phyloP scores from a whole-genome alignment of 345 rosid genomes.

The Pseudoturritis turrita region DNA sequence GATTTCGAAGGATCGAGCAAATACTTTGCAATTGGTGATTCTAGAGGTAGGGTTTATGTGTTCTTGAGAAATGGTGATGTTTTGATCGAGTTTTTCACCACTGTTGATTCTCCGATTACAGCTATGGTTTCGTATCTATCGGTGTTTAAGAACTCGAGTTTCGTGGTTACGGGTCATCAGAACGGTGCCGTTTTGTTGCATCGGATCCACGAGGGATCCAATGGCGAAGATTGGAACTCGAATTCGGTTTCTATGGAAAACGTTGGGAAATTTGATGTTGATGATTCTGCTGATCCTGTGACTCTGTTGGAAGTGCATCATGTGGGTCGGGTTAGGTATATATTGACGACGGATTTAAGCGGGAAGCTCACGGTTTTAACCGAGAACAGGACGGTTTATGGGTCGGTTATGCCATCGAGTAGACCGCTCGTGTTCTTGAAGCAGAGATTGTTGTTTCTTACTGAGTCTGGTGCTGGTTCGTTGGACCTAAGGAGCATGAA shows the following conservation, averaged over 20 bases:
- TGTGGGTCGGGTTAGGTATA: constrained; percentile 71
- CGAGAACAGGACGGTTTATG: constrained; percentile 62
- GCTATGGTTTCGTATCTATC: constrained; percentile 78
- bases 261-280: constrained; percentile 41
- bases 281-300: constrained; percentile 40
- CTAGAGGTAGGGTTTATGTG: constrained; percentile 67
- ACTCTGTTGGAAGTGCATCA: constrained; percentile 75
- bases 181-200: constrained; percentile 65
- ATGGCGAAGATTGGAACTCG: constrained; percentile 64
- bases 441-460: constrained; percentile 87
- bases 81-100: constrained; percentile 54
- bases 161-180: constrained; percentile 72
- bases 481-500: constrained; percentile 86
- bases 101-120: constrained; percentile 51
- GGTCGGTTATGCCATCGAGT: constrained; percentile 58
- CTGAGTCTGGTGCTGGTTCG: constrained; percentile 86
- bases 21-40: constrained; percentile 87
- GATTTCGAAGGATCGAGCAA: constrained; percentile 79
- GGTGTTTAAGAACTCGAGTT: constrained; percentile 63
- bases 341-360: constrained; percentile 54
- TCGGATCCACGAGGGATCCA: constrained; percentile 53
- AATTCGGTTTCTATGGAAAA: constrained; percentile 50
- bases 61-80: constrained; percentile 77
- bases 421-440: constrained; percentile 83
- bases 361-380: constrained; percentile 67